Base-by-base conservation (phyloP, 305 asterid species). In the Fraxinus velutina region DNA sequence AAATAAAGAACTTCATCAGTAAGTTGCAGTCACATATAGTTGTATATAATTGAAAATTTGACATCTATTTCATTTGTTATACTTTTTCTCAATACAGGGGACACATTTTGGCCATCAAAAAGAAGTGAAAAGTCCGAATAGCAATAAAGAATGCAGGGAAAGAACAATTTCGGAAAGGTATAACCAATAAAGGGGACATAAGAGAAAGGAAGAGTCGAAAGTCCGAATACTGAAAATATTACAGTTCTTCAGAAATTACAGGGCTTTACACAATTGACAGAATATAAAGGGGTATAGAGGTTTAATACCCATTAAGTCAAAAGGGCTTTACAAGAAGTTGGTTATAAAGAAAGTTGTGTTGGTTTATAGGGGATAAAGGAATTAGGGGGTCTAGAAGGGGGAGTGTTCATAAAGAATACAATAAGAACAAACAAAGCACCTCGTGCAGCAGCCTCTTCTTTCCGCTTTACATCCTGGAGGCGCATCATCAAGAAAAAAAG, bases 401-500 rank as follows among this genome's bases (percentile, higher is more conserved):
- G 37, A 29, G 17, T 8, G 36, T 68, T 30, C 10, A 68, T 30
- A 68, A 68, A 68, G 42, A 68, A 68, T 68, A 19, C 19, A 68
- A 79, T 68, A 57, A 33, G 77, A 85, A 80, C n/a, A 78, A 72
- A 81, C 73, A 83, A 82, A 75, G 66, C 78, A 93, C 99, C 99
- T 90, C 97, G 90, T 70, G 97, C 92, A 77, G 96, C 98, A 81
- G 99, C 97, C 85, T 95, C 98, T 92, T 95, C 99, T 87, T 86
- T 95, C 84, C 92, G 91, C 88, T 81, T 94, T 77, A 95, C 93
- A 57, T 92, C 98, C 98, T 95, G 90, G 83, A 84, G 37, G 19
- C 12, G 1, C 75, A 68, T 68, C 33, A 57, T 13, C 47, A 81
- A 52, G n/a, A 78, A 76, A 57, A 36, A 27, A 47, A 1, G 42